Percentiles rank a stretch among this genome's conserved stretches.
Evolutionary conservation across 176 grass and related monocot genomes (phyloP).

Genomic region (Aegilops sharonensis): DNA sequence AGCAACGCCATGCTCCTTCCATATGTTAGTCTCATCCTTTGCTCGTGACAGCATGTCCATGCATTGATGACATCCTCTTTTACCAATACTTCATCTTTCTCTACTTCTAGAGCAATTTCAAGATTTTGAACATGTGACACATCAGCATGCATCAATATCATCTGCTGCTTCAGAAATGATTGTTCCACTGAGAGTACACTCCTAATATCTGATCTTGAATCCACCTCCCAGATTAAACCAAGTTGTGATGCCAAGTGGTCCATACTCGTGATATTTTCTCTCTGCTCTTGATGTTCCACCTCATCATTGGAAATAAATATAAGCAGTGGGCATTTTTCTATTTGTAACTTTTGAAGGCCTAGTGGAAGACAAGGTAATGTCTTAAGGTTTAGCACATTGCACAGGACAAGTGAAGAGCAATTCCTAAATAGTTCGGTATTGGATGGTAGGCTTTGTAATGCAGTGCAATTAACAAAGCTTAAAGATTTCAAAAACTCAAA

Average conservation of each 20-base stretch:
- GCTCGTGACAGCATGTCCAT: background rate
- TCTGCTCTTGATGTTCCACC: no score
- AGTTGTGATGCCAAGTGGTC: no score
- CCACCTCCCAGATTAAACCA: no score
- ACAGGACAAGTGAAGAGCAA: fast-evolving
- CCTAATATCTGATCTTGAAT: background rate
- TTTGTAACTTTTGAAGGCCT: background rate
- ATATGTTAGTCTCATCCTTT: background rate
- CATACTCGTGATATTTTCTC: fast-evolving
- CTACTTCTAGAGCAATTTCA: background rate
- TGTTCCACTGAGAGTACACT: background rate
- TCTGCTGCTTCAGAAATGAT: background rate
- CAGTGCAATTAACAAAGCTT: background rate
- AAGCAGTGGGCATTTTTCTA: background rate
- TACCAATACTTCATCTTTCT: no score
- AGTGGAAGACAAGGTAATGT: background rate
- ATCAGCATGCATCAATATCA: background rate
- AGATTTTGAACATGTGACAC: background rate
- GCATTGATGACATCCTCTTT: background rate
- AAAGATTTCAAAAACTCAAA: background rate
- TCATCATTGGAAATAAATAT: background rate
- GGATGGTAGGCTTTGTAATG: background rate
- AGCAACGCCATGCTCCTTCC: fast-evolving
- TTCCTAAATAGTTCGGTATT: background rate
- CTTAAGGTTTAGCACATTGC: background rate